Evolutionary conservation across 306 rosid species (phyloP), one percentile per base, ranked within the genome.

Genomic region (Rosa chinensis): DNA sequence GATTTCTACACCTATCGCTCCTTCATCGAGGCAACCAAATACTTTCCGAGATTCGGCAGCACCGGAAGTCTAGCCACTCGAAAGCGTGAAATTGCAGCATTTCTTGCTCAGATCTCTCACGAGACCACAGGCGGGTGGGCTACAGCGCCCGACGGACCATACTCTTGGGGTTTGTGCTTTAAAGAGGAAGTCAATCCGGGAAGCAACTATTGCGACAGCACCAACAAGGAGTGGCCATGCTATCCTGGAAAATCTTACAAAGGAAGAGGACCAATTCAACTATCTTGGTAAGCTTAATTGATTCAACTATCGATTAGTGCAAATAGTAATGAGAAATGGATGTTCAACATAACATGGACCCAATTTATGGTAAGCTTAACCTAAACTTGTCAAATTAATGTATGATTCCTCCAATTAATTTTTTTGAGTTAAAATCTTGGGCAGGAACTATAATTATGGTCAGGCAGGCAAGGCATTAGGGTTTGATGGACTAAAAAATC

Each of bases 51-150:
- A 66, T 94, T 94, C 28, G 99, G 94, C 2, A 77, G 62, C 11
- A 83, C 80, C 0, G 99, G 97, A 14, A 58, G 85, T 45, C 61
- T 77, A 72, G 23, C 18, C 75, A 91, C 89, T 4, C 89, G 93
- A 21, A 92, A 90, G 90, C 89, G 92, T 10, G 98, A 94, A 74
- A 80, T 94, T 12, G 95, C 95, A 0, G 97, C 98, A 4, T 94
- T 94, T 85, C 94, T 94, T 1, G 97, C 88, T 74, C 97, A 94
- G 49, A 89, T 94, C 78, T 94, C 99, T 0, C 99, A 92, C 62
- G 97, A 94, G 80, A 94, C 99, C 20, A 82, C 92, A 0, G 94
- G 97, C 16, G 99, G 99, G 0, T 89, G 99, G 99, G 68, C 93
- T 12, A 91, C 97, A 62, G 99, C 99, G 42, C 97, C 97, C 0